These are phyloP conservation scores for Penicillium sp. DNA, from an alignment of 2,329 filamentous ascomycete species.

Conservation along the genomic window DNA sequence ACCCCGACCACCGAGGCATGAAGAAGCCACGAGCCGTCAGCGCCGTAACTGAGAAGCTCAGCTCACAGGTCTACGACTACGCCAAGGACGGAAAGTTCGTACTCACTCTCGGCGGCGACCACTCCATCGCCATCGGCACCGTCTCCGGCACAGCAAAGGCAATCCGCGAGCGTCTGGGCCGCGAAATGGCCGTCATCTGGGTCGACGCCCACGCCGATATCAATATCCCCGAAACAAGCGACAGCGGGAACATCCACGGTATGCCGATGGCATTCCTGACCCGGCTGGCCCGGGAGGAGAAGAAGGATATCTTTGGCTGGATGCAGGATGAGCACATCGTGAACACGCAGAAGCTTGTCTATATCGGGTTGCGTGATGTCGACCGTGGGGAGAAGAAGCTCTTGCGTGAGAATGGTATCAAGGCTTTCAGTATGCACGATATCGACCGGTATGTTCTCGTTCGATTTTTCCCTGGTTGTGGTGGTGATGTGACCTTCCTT, in stretches of 20 bases:
- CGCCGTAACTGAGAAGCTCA: constrained; percentile 70
- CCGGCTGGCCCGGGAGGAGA: constrained; percentile 67
- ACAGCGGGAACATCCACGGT: constrained; percentile 88
- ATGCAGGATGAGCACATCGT: constrained; percentile 53
- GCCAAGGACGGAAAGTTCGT: constrained; percentile 75
- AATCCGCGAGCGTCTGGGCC: constrained; percentile 67
- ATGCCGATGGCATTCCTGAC: constrained; percentile 94
- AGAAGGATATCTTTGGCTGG: constrained; percentile 82
- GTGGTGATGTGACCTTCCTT: not conserved
- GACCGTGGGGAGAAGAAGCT: constrained; percentile 91
- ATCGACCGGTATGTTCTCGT: constrained; percentile 62
- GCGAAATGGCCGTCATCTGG: constrained; percentile 93
- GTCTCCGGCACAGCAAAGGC: constrained; percentile 81
- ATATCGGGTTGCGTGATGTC: constrained; percentile 89
- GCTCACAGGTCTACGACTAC: constrained; percentile 77
- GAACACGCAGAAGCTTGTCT: constrained; percentile 78
- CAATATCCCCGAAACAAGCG: constrained; percentile 85
- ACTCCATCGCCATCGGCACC: constrained; percentile 91
- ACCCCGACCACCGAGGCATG: constrained; percentile 82
- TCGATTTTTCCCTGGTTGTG: not conserved
- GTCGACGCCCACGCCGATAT: constrained; percentile 97
- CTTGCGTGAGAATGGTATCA: constrained; percentile 77
- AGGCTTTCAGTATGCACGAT: constrained; percentile 97
- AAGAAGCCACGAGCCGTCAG: constrained; percentile 84
- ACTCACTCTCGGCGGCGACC: constrained; percentile 87